phyloP scores from a whole-genome alignment of 2,329 filamentous ascomycete species.

The Graphilbum fragrans region DNA sequence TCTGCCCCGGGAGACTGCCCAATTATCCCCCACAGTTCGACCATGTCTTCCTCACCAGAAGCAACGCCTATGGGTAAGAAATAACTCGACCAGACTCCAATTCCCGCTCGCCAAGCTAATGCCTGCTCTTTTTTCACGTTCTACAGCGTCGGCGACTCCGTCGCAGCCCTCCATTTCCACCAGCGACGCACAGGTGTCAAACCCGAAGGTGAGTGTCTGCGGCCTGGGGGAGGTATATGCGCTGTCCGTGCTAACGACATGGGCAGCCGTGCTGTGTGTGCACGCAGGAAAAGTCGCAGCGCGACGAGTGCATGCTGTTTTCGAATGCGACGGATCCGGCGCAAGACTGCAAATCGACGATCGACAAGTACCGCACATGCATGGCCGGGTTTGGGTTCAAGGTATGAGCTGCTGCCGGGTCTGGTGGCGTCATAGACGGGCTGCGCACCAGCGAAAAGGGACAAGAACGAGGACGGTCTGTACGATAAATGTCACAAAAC shows the following conservation, averaged over 20 bases:
- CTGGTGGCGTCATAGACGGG: background rate
- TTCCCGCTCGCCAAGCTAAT: background rate
- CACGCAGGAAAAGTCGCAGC: constrained; percentile 82
- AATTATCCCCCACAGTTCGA: background rate
- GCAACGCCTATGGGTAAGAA: constrained; percentile 17
- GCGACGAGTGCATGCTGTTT: constrained; percentile 99
- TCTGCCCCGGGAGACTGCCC: too few relatives aligned
- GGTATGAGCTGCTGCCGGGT: constrained; percentile 22
- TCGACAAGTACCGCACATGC: constrained; percentile 78
- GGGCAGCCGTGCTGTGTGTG: constrained; percentile 98
- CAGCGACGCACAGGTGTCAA: constrained; percentile 18
- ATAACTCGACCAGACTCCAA: background rate
- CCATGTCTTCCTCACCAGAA: constrained; percentile 17
- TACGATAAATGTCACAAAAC: too few relatives aligned
- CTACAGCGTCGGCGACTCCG: background rate
- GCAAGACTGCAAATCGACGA: constrained; percentile 68
- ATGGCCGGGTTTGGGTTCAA: constrained; percentile 93
- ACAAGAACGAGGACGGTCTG: too few relatives aligned
- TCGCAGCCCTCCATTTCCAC: constrained; percentile 14
- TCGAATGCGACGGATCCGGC: constrained; percentile 73
- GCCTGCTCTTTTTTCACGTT: background rate
- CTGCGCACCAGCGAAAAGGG: too few relatives aligned
- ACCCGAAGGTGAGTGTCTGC: constrained; percentile 27
- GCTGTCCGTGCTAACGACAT: background rate
- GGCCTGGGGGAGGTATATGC: background rate